Evolutionary conservation across 306 rosid genomes (phyloP).

Genomic region (Psophocarpus tetragonolobus): DNA sequence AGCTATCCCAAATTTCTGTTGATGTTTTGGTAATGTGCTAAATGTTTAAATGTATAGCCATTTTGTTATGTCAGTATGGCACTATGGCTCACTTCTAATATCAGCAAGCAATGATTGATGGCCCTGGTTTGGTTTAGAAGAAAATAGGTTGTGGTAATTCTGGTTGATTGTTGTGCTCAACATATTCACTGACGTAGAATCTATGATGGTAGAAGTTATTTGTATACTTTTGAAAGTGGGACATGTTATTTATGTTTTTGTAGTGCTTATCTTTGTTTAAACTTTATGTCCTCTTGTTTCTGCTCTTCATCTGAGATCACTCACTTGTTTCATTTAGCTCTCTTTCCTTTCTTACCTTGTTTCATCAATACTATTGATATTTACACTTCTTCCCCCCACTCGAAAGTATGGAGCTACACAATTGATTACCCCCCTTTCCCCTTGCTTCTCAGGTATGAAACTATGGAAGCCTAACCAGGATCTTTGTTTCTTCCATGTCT

Average conservation of each 20-base stretch:
- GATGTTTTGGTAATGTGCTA: background rate
- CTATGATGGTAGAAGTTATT: background rate
- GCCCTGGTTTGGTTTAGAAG: conserved; percentile 17
- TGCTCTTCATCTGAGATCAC: too few species aligned
- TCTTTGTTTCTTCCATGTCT: conserved; percentile 22
- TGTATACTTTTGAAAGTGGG: background rate
- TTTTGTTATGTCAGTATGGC: background rate
- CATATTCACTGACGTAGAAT: background rate
- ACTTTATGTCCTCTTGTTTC: too few species aligned
- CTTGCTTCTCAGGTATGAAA: background rate
- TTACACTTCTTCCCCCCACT: too few species aligned
- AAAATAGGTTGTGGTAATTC: background rate
- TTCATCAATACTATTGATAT: too few species aligned
- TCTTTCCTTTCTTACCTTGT: too few species aligned
- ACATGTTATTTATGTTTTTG: background rate
- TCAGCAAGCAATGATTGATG: background rate
- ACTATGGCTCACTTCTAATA: conserved; percentile 17
- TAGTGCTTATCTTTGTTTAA: background rate
- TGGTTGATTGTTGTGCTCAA: conserved; percentile 2
- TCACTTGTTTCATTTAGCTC: too few species aligned
- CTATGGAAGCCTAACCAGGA: background rate
- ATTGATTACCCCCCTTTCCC: background rate
- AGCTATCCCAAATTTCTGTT: conserved; percentile 49
- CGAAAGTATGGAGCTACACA: too few species aligned
- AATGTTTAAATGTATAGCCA: background rate